Base-by-base conservation (phyloP, 495 filamentous ascomycete genomes). In the Hyaloscypha hepaticicola region DNA sequence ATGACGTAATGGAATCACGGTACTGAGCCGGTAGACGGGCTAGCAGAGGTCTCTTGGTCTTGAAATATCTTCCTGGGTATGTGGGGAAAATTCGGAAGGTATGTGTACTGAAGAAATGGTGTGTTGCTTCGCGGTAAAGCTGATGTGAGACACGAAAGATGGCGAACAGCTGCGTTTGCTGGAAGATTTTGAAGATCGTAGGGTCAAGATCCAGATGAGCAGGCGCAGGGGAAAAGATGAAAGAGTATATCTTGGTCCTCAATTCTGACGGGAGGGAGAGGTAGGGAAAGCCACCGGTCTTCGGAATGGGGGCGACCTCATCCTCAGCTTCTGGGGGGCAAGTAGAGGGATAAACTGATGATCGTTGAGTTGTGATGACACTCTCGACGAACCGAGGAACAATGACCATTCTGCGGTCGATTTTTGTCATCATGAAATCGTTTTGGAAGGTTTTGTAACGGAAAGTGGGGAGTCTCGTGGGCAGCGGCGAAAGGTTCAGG, bases 241-340 rank as follows among this genome's bases (percentile, higher is more conserved):
- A 76, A 58, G 77, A 79, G 72, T 93, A 92, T 45, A 96, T 84
- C 55, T 84, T 84, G 49, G 86, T 67, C 9, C 92, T 89, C 31
- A 96, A 78, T 71, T 96, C 92, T 11, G 85, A 82, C 0, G 92
- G 92, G 0, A 96, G 79, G 55, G 87, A 82, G 71, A 96, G 83
- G 75, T 96, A 92, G 28, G 79, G 85, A 70, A 96, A 96, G 0
- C 84, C 28, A 14, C 63, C 45, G 24, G 56, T 49, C 28, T 25
- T 29, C 8, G 14, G 14, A 0, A 27, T 64, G 19, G 38, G 62
- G 16, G 50, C 38, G 16, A 79, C 75, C 19, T 52, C 63, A 25
- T 69, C 60, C 62, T 83, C 79, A 61, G 70, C 75, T 69, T 82
- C 80, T 27, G 80, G 80, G 19, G 75, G 65, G 63, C 77, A 77